Base-by-base conservation (phyloP, 2,329 filamentous ascomycete species). In the Aspergillus tamarii region DNA sequence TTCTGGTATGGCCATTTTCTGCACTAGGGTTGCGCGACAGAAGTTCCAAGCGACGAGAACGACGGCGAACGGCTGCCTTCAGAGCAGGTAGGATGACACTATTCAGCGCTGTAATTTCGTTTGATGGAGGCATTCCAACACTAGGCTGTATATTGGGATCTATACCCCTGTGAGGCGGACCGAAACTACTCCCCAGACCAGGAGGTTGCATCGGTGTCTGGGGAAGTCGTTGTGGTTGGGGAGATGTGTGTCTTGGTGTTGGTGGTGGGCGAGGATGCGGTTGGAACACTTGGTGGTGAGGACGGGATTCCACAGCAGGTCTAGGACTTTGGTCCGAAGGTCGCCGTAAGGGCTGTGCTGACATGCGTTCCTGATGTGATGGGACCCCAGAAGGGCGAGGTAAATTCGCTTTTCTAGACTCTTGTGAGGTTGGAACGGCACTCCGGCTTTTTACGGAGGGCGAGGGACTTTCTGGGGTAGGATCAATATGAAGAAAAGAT, bases 51-150 rank as follows among this genome's bases (percentile, higher is more conserved):
- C 85, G 83, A 69, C 86, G 85, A 30, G 82, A 81, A 59, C 95
- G 90, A 58, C 95, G 87, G 76, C 93, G 92, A 23, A 98, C 87
- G 9, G 95, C 93, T 69, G 95, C 91, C 78, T 97, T 93, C 2
- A 99, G 85, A 2, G 95, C 94, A 0, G 95, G 95, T 66, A 98
- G 89, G 43, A 99, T 92, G 57, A 99, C 94, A 69, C 94, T 92
- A 73, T 91, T 92, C 1, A 97, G 85, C 2, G 94, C 93, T 59
- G 96, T 95, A 26, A 96, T 85, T 63, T 96, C 91, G 14, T 86
- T 88, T 10, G 65, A 72, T 61, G 50, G 70, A 64, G 60, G 67
- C 41, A 45, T 69, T 53, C 58, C 68, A 69, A 56, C 74, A n/a
- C 57, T 45, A 14, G 41, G 56, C 19, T 63, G 62, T 41, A 62